Evolutionary conservation across 2,329 filamentous ascomycete genomes (phyloP), one percentile per base, ranked within the genome.

Genomic region (Coniella lustricola): DNA sequence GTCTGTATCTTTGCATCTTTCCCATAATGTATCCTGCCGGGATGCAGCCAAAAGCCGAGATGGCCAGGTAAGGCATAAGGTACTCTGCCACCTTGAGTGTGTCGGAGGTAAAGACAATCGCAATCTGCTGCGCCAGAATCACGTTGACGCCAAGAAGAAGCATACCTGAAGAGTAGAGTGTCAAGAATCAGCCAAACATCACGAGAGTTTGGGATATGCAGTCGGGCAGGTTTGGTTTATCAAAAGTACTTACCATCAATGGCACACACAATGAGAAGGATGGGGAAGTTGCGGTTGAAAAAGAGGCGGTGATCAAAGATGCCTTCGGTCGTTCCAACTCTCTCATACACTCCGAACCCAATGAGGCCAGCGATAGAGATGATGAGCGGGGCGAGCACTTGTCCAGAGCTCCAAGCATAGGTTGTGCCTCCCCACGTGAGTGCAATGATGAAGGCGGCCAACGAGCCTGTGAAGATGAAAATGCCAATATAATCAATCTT

Each of bases 401-500:
- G 44, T 12, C 31, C 17, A 2, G 48, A 50, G 33, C 38, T 13
- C 48, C 48, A 50, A 2, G 43, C 44, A 33, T 47, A 50, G 7
- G 43, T 50, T 4, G 44, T 46, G 5, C 48, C 48, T 8, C 48
- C 48, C 48, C 48, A 50, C 8, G 48, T 50, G 3, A 50, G 7
- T 1, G 37, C 44, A 4, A 47, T 47, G 17, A 50, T 20, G 4
- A 50, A 21, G 3, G 44, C 36, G 8, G 43, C 44, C 21, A 50
- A 25, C 5, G 48, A 47, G 7, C 38, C 38, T 10, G 48, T 42
- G n/a, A 50, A 46, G 3, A 50, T 8, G 8, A 50, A 3, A 7
- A 50, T 50, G 44, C 48, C 48, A 14, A 50, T 35, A 7, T 46
- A 50, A 18, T 50, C 48, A 16, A 50, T 20, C n/a, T 46, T 31